These are phyloP conservation scores for Heliamphora exappendiculata DNA, from an alignment of 148 eudicot genomes.

Conservation along the genomic window DNA sequence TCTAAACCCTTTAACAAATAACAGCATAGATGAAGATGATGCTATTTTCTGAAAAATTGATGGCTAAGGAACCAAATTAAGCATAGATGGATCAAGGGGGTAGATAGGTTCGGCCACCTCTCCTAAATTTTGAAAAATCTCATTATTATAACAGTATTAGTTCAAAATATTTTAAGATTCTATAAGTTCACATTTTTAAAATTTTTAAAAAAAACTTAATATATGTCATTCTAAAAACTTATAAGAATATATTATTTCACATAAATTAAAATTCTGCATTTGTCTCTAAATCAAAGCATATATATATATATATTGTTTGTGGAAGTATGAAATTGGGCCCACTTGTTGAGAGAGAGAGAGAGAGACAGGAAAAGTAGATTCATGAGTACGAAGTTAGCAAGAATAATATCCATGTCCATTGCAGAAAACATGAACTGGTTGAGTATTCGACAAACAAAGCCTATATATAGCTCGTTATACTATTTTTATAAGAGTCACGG, in stretches of 20 bases:
- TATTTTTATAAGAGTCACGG: background rate
- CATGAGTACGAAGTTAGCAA: constrained; percentile 13
- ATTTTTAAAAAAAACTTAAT: too few species aligned
- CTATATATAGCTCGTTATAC: background rate
- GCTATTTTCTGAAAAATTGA: background rate
- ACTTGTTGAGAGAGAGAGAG: background rate
- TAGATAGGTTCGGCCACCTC: too few species aligned
- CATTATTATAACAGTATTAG: too few species aligned
- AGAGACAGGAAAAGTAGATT: background rate
- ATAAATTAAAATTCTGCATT: too few species aligned
- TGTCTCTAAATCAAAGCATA: too few species aligned
- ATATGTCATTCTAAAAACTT: too few species aligned
- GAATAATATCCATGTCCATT: background rate
- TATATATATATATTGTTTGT: too few species aligned
- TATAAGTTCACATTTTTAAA: too few species aligned
- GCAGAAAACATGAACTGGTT: background rate
- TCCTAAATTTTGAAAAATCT: too few species aligned
- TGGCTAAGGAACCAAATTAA: constrained; percentile 2
- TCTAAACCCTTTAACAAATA: background rate
- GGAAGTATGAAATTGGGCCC: constrained; percentile 4
- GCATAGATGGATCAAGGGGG: too few species aligned
- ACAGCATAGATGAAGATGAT: background rate
- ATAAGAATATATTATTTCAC: too few species aligned
- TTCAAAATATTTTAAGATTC: background rate
- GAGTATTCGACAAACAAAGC: background rate